phyloP scores from a whole-genome alignment of 495 filamentous ascomycete species.

The Neurospora sp. region DNA sequence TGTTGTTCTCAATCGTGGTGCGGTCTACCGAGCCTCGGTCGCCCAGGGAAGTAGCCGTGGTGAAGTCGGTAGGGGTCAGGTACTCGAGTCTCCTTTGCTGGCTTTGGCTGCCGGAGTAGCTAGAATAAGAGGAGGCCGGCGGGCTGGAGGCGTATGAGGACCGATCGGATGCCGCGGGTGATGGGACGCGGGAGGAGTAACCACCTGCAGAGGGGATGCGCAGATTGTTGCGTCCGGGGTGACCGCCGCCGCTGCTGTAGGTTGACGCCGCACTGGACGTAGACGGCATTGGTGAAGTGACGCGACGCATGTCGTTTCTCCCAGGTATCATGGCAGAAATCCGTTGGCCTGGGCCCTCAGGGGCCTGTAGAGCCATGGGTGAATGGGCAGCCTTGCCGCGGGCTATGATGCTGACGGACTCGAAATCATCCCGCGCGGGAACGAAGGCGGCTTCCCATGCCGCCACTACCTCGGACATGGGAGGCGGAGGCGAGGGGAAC shows the following conservation, averaged over 20 bases:
- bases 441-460: conserved; percentile 59
- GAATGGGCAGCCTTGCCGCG: conserved; percentile 65
- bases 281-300: background rate
- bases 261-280: background rate
- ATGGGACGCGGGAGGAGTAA: background rate
- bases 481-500: conserved; percentile 65
- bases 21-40: conserved; percentile 14
- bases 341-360: conserved; percentile 21
- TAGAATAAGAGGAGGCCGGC: conserved; percentile 4
- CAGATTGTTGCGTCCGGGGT: conserved; percentile 8
- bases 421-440: conserved; percentile 58
- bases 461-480: conserved; percentile 61
- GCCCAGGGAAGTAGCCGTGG: conserved; percentile 33
- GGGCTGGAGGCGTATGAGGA: background rate
- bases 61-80: conserved; percentile 37
- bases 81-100: conserved; percentile 18
- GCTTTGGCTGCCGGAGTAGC: conserved; percentile 15
- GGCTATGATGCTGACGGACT: conserved; percentile 59
- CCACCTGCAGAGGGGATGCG: conserved; percentile 25
- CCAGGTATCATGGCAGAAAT: conserved; percentile 27
- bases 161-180: background rate
- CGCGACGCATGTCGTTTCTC: background rate
- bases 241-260: background rate
- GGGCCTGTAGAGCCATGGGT: conserved; percentile 37
- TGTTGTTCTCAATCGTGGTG: background rate